phyloP scores from a whole-genome alignment of 257 asterid genomes.

The Paraleonurus japonicus region DNA sequence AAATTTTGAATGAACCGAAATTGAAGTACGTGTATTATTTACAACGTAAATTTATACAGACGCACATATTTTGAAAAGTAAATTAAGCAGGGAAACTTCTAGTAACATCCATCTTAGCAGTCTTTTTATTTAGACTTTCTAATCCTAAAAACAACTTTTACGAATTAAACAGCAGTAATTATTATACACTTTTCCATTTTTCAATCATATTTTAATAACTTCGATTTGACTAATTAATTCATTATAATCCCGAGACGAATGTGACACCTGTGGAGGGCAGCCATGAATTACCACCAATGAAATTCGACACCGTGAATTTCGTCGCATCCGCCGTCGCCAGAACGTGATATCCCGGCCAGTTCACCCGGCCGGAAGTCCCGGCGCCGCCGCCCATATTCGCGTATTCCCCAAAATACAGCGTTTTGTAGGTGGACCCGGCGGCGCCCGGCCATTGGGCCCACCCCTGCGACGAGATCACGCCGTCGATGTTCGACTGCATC shows the following conservation, averaged over 20 bases:
- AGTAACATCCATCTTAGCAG: not conserved
- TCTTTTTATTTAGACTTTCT: not conserved
- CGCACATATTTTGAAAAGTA: not conserved
- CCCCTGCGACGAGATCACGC: slow-evolving; percentile 42
- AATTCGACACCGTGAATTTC: slow-evolving; percentile 48
- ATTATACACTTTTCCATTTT: not conserved
- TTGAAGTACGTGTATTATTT: not conserved
- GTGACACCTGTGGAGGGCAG: slow-evolving; percentile 69
- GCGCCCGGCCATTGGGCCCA: slow-evolving; percentile 75
- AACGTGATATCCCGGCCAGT: slow-evolving; percentile 54
- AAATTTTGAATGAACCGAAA: not conserved
- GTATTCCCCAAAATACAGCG: slow-evolving; percentile 59
- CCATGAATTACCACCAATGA: slow-evolving; percentile 67
- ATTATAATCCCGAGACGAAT: slow-evolving; percentile 49
- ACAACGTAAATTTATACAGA: not conserved
- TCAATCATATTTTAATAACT: not conserved
- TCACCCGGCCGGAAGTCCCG: slow-evolving; percentile 44
- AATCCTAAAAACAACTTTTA: not conserved
- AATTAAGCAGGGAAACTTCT: not conserved
- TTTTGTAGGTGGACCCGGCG: slow-evolving; percentile 29
- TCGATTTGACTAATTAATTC: not conserved
- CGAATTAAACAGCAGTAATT: not conserved
- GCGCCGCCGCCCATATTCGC: slow-evolving; percentile 52
- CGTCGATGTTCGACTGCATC: slow-evolving; percentile 64
- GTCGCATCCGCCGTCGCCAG: slow-evolving; percentile 49